Conservation (phyloP, 768 basidiomycete species). For the Trametopsis cervina region DNA sequence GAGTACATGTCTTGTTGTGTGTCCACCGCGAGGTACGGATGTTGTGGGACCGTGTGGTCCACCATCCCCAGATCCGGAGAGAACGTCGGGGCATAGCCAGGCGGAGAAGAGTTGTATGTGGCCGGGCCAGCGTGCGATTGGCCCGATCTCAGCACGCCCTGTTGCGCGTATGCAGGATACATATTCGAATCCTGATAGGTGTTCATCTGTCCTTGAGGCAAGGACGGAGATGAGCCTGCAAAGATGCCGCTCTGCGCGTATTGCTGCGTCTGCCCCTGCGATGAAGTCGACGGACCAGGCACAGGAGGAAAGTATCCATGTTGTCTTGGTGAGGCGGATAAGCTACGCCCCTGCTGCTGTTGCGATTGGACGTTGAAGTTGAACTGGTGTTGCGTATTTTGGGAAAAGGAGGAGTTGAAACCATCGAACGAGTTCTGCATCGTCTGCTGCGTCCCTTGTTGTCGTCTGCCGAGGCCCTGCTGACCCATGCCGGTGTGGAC, state of each 20-base stretch:
- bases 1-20: neutral
- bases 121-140: neutral
- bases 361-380: constrained; percentile 6
- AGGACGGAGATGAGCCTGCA: neutral
- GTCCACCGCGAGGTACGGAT: neutral
- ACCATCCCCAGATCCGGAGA: neutral
- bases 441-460: neutral
- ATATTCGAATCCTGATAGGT: neutral
- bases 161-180: neutral
- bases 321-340: neutral
- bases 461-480: neutral
- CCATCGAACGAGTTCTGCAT: constrained; percentile 2
- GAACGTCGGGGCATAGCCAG: neutral
- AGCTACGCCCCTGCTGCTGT: neutral
- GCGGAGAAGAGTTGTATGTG: neutral
- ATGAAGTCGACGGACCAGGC: neutral
- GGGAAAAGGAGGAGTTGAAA: constrained; percentile 6
- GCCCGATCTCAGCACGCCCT: neutral
- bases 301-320: neutral
- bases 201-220: neutral
- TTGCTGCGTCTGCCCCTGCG: neutral
- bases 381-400: neutral
- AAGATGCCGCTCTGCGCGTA: neutral
- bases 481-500: neutral
- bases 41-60: neutral